Percentiles rank a stretch among this genome's conserved stretches.
Evolutionary conservation across 2,329 filamentous ascomycete genomes (phyloP).

Genomic region (Hansfordia pulvinata): DNA sequence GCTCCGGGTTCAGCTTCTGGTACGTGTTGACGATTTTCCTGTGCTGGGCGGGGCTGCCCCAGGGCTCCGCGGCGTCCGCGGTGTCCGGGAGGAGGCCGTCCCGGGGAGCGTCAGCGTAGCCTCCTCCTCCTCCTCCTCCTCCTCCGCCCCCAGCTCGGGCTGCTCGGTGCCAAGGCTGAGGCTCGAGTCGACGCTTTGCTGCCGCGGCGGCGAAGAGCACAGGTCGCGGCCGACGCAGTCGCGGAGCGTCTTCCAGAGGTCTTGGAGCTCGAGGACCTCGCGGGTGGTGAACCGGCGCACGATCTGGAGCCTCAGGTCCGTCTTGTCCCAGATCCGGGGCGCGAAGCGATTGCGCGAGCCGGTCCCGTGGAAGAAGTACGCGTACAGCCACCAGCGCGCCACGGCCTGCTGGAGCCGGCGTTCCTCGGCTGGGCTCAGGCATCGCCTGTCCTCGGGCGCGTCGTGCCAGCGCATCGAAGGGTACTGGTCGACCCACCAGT

Average conservation of each 20-base stretch:
- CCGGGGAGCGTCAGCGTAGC: conserved; percentile 10
- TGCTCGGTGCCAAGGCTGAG: background rate
- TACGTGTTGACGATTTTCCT: conserved; percentile 20
- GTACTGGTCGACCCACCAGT: conserved; percentile 24
- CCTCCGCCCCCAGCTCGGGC: conserved; percentile 1
- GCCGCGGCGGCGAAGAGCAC: no score
- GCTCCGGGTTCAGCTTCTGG: conserved; percentile 33
- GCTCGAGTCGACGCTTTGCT: no score
- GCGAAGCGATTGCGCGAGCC: conserved; percentile 13
- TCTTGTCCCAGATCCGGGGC: conserved; percentile 9
- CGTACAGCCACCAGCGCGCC: conserved; percentile 41
- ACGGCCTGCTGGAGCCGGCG: conserved; percentile 34
- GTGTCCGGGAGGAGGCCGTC: no score
- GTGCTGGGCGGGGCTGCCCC: conserved; percentile 14
- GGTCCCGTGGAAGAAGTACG: conserved; percentile 35
- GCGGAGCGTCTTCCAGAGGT: conserved; percentile 10
- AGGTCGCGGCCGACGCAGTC: conserved; percentile 14
- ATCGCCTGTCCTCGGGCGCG: conserved; percentile 27
- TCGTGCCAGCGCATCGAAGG: conserved; percentile 31
- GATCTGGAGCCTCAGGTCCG: conserved; percentile 13
- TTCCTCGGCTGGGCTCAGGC: conserved; percentile 26
- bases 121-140: conserved; percentile 14
- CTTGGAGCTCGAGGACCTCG: conserved; percentile 14
- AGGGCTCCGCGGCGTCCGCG: no score
- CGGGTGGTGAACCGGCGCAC: conserved; percentile 12